A percentile compares a stretch with the other conserved stretches of the same genome.
These are phyloP conservation scores for Pholiota conissans DNA, from an alignment of 768 basidiomycete species.

Conservation along the genomic window DNA sequence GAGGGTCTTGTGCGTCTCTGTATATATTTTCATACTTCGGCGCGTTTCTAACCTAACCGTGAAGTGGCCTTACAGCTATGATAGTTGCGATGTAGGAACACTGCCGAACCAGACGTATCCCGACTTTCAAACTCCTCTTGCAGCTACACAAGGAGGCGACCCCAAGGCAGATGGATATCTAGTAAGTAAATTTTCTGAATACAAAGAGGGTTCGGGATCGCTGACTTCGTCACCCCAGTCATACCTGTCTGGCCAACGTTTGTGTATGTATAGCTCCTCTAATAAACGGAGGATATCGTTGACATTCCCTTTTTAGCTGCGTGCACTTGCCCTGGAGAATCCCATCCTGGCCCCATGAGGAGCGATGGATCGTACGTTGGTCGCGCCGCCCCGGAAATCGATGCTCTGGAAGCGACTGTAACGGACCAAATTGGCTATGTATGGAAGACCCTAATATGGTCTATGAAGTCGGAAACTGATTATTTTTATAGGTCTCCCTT, in stretches of 20 bases:
- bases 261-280: constrained; percentile 19
- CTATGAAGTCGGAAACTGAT: neutral
- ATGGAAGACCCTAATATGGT: neutral
- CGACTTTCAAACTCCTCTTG: constrained; percentile 45
- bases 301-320: constrained; percentile 24
- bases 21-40: no score
- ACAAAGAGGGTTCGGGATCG: neutral
- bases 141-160: constrained; percentile 42
- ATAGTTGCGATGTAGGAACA: constrained; percentile 79
- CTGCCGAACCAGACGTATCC: constrained; percentile 74
- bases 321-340: constrained; percentile 41
- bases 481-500: constrained; percentile 42
- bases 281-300: neutral
- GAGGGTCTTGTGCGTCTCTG: constrained; percentile 52
- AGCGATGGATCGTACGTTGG: constrained; percentile 57
- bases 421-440: constrained; percentile 29
- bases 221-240: constrained; percentile 34
- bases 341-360: constrained; percentile 38
- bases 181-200: constrained; percentile 18
- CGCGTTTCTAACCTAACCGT: no score
- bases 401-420: constrained; percentile 58
- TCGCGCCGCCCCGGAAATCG: constrained; percentile 65
- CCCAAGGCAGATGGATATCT: constrained; percentile 36
- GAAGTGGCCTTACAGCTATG: constrained; percentile 69
- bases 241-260: constrained; percentile 66